Evolutionary conservation across 805 yeast genomes (phyloP).

Genomic region (Ascoidea tarda): DNA sequence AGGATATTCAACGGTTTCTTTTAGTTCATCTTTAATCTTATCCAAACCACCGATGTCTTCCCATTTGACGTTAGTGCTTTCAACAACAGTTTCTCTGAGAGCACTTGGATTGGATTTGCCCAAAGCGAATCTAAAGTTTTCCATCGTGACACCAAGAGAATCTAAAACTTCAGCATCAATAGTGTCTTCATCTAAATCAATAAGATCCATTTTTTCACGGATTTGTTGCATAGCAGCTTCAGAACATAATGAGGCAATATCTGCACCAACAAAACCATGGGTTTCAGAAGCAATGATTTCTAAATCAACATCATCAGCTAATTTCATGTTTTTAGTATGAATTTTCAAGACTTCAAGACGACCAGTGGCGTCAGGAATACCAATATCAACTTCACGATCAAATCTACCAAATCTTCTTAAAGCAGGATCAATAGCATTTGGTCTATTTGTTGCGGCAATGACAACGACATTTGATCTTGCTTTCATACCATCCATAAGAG

Average conservation of each 20-base stretch:
- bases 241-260: slow-evolving; percentile 95
- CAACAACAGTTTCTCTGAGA: slow-evolving; percentile 97
- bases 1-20: slow-evolving; percentile 98
- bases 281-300: slow-evolving; percentile 95
- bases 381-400: slow-evolving; percentile 82
- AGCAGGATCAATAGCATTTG: slow-evolving; percentile 67
- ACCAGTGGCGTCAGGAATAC: slow-evolving; percentile 97
- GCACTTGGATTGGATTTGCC: slow-evolving; percentile 99
- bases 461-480: slow-evolving; percentile 98
- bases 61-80: slow-evolving; percentile 97
- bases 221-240: slow-evolving; percentile 99
- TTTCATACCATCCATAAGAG: slow-evolving; percentile 99
- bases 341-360: slow-evolving; percentile 93
- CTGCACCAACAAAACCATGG: slow-evolving; percentile 99
- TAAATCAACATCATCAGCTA: slow-evolving; percentile 87
- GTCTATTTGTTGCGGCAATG: slow-evolving; percentile 89
- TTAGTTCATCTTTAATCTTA: slow-evolving; percentile 88
- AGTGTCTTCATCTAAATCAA: slow-evolving; percentile 90
- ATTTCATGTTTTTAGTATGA: slow-evolving; percentile 97
- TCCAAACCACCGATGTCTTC: slow-evolving; percentile 99
- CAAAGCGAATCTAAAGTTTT: slow-evolving; percentile 92
- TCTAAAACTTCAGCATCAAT: slow-evolving; percentile 96
- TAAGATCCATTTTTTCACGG: slow-evolving; percentile 97
- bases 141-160: slow-evolving; percentile 97
- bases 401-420: slow-evolving; percentile 80